phyloP scores from a whole-genome alignment of 1,284 basidiomycete species.

The Ustilago xerochloae region DNA sequence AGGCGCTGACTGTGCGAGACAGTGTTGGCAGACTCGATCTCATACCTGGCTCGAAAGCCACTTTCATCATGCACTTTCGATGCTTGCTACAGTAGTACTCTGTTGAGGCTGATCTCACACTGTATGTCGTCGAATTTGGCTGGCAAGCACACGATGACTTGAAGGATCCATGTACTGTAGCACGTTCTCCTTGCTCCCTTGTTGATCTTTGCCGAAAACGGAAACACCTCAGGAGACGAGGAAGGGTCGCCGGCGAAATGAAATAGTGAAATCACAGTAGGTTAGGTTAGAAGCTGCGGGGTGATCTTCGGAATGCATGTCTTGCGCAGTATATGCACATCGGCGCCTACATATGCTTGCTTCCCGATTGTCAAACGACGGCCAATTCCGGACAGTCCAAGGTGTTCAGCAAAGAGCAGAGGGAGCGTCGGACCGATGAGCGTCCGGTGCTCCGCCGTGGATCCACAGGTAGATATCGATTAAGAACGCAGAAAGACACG shows the following conservation, averaged over 20 bases:
- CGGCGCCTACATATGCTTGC: conserved; percentile 2
- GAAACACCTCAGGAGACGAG: not conserved
- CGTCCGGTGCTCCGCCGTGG: not conserved
- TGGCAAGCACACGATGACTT: not conserved
- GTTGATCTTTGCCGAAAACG: not conserved
- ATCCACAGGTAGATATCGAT: conserved; percentile 2
- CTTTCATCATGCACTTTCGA: not conserved
- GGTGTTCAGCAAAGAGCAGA: not conserved
- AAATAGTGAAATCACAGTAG: not conserved
- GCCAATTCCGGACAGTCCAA: conserved; percentile 9
- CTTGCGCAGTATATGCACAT: not conserved
- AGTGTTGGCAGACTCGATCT: not conserved
- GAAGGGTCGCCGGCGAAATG: not conserved
- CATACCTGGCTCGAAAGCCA: not conserved
- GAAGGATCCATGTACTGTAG: not conserved
- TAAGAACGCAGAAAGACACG: not conserved
- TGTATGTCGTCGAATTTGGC: too few relatives aligned
- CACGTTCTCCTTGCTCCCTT: not conserved
- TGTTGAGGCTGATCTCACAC: too few relatives aligned
- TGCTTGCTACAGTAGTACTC: too few relatives aligned
- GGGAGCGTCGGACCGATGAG: conserved; percentile 3
- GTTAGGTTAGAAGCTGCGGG: not conserved
- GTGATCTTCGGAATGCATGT: not conserved
- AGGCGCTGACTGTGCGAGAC: not conserved
- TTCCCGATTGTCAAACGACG: not conserved